Evolutionary conservation across 2,329 filamentous ascomycete genomes (phyloP), one percentile per base, ranked within the genome.

Genomic region (Fusarium sp.): DNA sequence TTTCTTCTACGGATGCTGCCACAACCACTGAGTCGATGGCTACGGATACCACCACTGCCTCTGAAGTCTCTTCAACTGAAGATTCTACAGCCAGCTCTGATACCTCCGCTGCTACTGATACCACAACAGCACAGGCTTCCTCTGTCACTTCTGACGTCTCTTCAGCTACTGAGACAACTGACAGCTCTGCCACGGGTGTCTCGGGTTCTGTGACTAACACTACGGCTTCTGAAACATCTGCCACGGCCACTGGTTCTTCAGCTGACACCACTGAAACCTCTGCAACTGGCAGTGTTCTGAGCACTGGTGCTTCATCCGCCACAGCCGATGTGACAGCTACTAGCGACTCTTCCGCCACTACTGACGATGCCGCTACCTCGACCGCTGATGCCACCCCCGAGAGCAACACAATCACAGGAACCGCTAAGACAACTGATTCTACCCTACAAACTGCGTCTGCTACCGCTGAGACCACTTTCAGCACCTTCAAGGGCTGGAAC

Each of bases 401-500:
- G 7, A 64, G 53, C 23, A 48, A 40, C 26, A 48, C 60, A 33
- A 42, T 42, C n/a, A 41, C 23, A 17, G 55, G 15, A 17, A 46
- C 40, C 32, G 41, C 37, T 33, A 14, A 33, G 27, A 46, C 50
- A 9, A 50, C 62, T 17, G 20, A 67, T 26, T 55, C 37, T 53
- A 42, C 44, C n/a, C 49, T 23, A n/a, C 40, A 55, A 40, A 67
- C 48, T n/a, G 38, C 60, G 15, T 40, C 61, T 20, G 42, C 57
- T 15, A 52, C 70, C 45, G 18, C 27, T 13, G 48, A 64, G 23
- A 59, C 63, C 18, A 64, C 63, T 37, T 73, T 49, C 45, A 64
- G 67, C 27, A 73, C 70, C 12, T 62, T 71, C 59, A 48, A 27
- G 8, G 70, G 70, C 14, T 73, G 70, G 70, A 73, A 73, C 52